phyloP scores from a whole-genome alignment of 257 asterid genomes.

The Gentiana straminea region DNA sequence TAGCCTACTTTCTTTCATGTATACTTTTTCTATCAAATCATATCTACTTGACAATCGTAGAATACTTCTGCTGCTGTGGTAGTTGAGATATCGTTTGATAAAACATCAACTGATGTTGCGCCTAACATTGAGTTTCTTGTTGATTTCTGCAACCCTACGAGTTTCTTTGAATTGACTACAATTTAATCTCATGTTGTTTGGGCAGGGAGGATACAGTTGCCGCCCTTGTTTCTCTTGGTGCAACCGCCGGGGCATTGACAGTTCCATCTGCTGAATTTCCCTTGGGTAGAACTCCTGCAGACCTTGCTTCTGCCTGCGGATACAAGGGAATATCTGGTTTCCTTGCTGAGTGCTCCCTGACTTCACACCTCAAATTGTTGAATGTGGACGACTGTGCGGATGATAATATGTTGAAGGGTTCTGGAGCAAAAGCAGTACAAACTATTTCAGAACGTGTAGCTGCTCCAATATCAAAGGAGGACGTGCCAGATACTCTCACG shows the following conservation, averaged over 20 bases:
- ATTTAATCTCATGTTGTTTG: conserved; percentile 7
- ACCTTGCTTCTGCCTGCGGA: conserved; percentile 77
- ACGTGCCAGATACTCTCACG: conserved; percentile 62
- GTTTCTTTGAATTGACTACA: too few species aligned
- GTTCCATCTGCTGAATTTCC: conserved; percentile 77
- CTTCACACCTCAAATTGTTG: conserved; percentile 56
- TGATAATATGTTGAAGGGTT: conserved; percentile 25
- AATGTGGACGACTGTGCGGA: conserved; percentile 41
- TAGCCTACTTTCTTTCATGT: too few species aligned
- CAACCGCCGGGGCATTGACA: conserved; percentile 70
- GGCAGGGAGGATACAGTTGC: conserved; percentile 86
- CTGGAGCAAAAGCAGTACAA: conserved; percentile 38
- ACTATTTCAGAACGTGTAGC: conserved; percentile 68
- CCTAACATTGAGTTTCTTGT: too few species aligned
- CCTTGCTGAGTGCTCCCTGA: conserved; percentile 75
- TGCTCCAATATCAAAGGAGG: conserved; percentile 50
- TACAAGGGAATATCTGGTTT: conserved; percentile 96
- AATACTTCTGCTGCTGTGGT: too few species aligned
- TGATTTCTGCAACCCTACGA: too few species aligned
- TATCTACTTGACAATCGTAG: too few species aligned
- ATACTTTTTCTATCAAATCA: too few species aligned
- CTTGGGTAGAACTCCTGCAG: conserved; percentile 73
- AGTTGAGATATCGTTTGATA: too few species aligned
- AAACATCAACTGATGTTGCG: too few species aligned
- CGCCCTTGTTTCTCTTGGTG: conserved; percentile 75